Conservation (phyloP, 2,329 filamentous ascomycete species). For the Ceratocystis alfenasii region DNA sequence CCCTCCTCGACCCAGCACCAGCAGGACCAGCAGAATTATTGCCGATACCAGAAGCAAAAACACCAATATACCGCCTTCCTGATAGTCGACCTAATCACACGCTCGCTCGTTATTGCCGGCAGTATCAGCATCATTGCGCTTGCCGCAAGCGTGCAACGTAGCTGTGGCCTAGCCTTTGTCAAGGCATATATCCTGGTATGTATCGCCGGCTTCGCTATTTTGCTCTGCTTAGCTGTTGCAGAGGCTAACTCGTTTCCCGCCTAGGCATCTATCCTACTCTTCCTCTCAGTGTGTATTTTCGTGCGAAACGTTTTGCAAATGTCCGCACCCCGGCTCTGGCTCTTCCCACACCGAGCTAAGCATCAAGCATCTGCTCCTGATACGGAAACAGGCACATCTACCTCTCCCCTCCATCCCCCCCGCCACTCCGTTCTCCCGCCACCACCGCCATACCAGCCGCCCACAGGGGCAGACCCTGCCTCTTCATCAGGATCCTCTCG, state of each 20-base stretch:
- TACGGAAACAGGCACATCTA: too few species aligned
- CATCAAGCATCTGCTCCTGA: background rate
- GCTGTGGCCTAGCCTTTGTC: constrained; percentile 7
- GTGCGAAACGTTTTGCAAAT: constrained; percentile 6
- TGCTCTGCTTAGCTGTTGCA: background rate
- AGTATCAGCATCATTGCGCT: constrained; percentile 11
- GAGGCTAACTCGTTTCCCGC: background rate
- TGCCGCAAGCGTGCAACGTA: constrained; percentile 4
- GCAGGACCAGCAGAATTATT: background rate
- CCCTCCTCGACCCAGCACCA: background rate
- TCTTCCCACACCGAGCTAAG: background rate
- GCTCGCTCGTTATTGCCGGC: constrained; percentile 13
- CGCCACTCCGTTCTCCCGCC: background rate
- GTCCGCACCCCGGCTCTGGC: background rate
- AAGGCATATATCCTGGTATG: constrained; percentile 14
- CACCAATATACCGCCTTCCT: constrained; percentile 10
- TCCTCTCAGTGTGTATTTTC: background rate
- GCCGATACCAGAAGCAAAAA: too few species aligned
- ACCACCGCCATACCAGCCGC: background rate
- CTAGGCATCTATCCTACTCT: constrained; percentile 11
- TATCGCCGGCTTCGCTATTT: background rate
- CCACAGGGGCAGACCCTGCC: background rate
- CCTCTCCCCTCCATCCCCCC: background rate
- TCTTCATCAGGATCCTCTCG: too few species aligned
- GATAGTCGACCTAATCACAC: constrained; percentile 12